Conservation (phyloP, 768 basidiomycete species). For the Trametes cubensis region DNA sequence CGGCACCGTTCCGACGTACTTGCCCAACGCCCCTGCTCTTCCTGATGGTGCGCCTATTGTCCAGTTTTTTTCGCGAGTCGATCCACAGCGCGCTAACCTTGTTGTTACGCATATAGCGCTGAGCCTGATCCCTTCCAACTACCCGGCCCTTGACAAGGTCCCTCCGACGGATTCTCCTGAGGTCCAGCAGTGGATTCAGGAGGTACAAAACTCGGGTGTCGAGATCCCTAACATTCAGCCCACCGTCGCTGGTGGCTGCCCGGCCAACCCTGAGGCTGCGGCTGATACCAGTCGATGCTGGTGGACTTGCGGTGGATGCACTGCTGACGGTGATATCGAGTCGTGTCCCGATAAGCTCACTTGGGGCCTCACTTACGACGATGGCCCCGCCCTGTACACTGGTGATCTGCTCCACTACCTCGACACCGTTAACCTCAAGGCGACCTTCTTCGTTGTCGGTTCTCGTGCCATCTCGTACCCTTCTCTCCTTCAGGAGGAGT, state of each 20-base stretch:
- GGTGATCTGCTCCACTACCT: slow-evolving; percentile 74
- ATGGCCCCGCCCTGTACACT: slow-evolving; percentile 82
- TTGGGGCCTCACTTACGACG: slow-evolving; percentile 70
- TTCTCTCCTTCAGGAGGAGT: slow-evolving; percentile 68
- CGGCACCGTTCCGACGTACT: slow-evolving; percentile 42
- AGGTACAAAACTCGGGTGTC: slow-evolving; percentile 58
- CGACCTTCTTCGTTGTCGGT: slow-evolving; percentile 89
- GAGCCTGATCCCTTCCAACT: slow-evolving; percentile 52
- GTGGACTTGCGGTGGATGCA: slow-evolving; percentile 83
- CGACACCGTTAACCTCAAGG: slow-evolving; percentile 60
- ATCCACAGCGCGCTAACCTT: neutral
- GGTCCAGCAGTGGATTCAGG: slow-evolving; percentile 72
- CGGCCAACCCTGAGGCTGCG: slow-evolving; percentile 55
- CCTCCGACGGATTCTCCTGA: slow-evolving; percentile 64
- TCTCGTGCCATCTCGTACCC: slow-evolving; percentile 78
- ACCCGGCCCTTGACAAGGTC: slow-evolving; percentile 64
- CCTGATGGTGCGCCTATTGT: slow-evolving; percentile 47
- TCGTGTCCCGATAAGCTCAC: slow-evolving; percentile 68
- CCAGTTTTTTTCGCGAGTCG: neutral
- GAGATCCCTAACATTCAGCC: slow-evolving; percentile 55
- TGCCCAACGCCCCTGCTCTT: slow-evolving; percentile 61
- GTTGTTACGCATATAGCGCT: slow-evolving; percentile 37
- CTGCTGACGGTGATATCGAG: slow-evolving; percentile 64
- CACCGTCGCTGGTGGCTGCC: slow-evolving; percentile 52
- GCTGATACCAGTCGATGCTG: slow-evolving; percentile 61